These are phyloP conservation scores for Colletotrichum simmondsii DNA, from an alignment of 2,329 filamentous ascomycete species.

Conservation along the genomic window DNA sequence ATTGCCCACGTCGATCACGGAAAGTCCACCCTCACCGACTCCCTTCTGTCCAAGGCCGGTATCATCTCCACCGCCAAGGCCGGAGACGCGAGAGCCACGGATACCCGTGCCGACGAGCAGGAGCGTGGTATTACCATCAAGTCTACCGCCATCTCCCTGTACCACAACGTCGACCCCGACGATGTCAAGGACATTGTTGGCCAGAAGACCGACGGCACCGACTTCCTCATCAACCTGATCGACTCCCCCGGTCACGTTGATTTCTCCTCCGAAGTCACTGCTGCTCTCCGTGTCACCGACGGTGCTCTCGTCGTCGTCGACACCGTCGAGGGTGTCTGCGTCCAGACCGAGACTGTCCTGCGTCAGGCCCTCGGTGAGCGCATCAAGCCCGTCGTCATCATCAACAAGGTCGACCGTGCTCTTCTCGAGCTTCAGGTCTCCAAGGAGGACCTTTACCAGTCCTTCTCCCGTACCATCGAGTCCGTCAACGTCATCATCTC, in stretches of 20 bases:
- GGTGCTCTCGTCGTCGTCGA: constrained; percentile 99
- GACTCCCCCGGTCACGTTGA: constrained; percentile 99
- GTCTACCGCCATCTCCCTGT: constrained; percentile 99
- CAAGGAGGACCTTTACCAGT: constrained; percentile 99
- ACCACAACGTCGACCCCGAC: constrained; percentile 85
- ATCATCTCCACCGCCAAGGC: constrained; percentile 99
- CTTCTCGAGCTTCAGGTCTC: constrained; percentile 98
- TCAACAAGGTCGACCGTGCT: constrained; percentile 99
- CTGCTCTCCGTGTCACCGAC: constrained; percentile 99
- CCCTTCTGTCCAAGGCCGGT: constrained; percentile 98
- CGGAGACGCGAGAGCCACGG: constrained; percentile 94
- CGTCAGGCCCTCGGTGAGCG: constrained; percentile 99
- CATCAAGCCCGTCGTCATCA: constrained; percentile 99
- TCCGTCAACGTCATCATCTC: constrained; percentile 99
- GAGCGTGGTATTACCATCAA: constrained; percentile 99
- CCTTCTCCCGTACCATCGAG: constrained; percentile 99
- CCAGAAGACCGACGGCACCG: constrained; percentile 88
- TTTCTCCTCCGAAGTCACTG: constrained; percentile 99
- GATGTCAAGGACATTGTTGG: constrained; percentile 95
- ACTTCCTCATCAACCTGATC: constrained; percentile 99
- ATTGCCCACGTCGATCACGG: constrained; percentile 99
- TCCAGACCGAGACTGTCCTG: constrained; percentile 99
- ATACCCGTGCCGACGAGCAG: constrained; percentile 97
- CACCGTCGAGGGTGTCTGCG: constrained; percentile 99
- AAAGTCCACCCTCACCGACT: constrained; percentile 99